phyloP scores from a whole-genome alignment of 2,329 filamentous ascomycete genomes.

The Tolypocladium ophioglossoides region DNA sequence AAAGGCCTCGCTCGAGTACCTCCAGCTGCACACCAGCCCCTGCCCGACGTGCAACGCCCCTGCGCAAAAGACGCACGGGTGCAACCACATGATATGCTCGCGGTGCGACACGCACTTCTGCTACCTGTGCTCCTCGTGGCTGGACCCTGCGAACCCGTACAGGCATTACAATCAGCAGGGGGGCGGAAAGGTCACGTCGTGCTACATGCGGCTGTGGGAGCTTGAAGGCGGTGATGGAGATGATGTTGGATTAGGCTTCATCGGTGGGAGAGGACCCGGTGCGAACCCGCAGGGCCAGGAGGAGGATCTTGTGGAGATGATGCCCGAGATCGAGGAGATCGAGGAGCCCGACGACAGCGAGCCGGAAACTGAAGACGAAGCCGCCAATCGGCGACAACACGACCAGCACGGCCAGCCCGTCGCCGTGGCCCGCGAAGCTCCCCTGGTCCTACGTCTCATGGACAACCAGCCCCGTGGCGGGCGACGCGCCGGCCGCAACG shows the following conservation, averaged over 20 bases:
- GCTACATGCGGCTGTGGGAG: slow-evolving; percentile 85
- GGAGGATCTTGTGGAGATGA: not conserved
- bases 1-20: slow-evolving; percentile 75
- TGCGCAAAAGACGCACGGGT: slow-evolving; percentile 83
- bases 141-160: slow-evolving; percentile 74
- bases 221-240: slow-evolving; percentile 68
- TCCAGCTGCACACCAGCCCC: slow-evolving; percentile 69
- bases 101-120: slow-evolving; percentile 90
- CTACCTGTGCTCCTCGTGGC: slow-evolving; percentile 85
- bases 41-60: slow-evolving; percentile 83
- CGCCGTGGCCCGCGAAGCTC: slow-evolving; percentile 43
- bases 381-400: slow-evolving; percentile 11
- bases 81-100: slow-evolving; percentile 94
- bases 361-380: slow-evolving; percentile 11
- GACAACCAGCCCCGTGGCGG: slow-evolving; percentile 22
- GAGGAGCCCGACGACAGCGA: slow-evolving; percentile 23
- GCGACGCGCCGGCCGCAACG: slow-evolving; percentile 11
- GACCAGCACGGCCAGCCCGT: slow-evolving; percentile 21
- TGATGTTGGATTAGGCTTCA: slow-evolving; percentile 35
- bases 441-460: slow-evolving; percentile 44
- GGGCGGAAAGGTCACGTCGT: slow-evolving; percentile 43
- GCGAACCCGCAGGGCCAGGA: not conserved
- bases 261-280: slow-evolving; percentile 21
- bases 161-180: slow-evolving; percentile 69
- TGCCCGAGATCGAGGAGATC: slow-evolving; percentile 5